phyloP scores from a whole-genome alignment of 495 filamentous ascomycete species.

The Neurospora sp. region DNA sequence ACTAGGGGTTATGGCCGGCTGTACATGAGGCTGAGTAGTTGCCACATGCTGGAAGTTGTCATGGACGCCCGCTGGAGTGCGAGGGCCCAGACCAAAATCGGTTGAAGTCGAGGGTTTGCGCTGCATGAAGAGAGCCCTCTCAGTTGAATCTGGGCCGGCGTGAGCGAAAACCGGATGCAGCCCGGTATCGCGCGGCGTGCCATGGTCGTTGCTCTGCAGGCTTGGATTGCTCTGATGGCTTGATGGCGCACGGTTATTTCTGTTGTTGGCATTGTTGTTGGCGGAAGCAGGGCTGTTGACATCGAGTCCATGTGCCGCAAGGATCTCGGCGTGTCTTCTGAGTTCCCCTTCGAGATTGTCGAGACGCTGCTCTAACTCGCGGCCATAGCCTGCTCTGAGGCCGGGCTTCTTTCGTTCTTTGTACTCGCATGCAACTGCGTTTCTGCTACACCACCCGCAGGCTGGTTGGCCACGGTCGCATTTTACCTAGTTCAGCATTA shows the following conservation, averaged over 20 bases:
- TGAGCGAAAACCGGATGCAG: constrained; percentile 28
- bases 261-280: constrained; percentile 24
- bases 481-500: constrained; percentile 44
- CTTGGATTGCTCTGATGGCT: constrained; percentile 35
- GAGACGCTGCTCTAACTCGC: constrained; percentile 76
- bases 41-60: constrained; percentile 20
- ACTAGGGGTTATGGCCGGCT: constrained; percentile 16
- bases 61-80: constrained; percentile 8
- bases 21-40: constrained; percentile 23
- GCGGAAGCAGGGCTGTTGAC: constrained; percentile 20
- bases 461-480: constrained; percentile 74
- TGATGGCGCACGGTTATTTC: constrained; percentile 35
- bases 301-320: constrained; percentile 23
- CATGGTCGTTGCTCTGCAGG: constrained; percentile 32
- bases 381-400: constrained; percentile 73
- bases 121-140: constrained; percentile 53
- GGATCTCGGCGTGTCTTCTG: constrained; percentile 37
- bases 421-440: constrained; percentile 69
- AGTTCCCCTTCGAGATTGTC: constrained; percentile 44
- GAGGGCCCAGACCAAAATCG: constrained; percentile 23
- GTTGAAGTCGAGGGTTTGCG: constrained; percentile 38
- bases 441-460: constrained; percentile 82
- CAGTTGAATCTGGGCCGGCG: constrained; percentile 29
- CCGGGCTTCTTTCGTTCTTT: constrained; percentile 81
- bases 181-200: constrained; percentile 33